phyloP scores from a whole-genome alignment of 225 moss, liverwort and hornwort species.

The Lunularia cruciata region DNA sequence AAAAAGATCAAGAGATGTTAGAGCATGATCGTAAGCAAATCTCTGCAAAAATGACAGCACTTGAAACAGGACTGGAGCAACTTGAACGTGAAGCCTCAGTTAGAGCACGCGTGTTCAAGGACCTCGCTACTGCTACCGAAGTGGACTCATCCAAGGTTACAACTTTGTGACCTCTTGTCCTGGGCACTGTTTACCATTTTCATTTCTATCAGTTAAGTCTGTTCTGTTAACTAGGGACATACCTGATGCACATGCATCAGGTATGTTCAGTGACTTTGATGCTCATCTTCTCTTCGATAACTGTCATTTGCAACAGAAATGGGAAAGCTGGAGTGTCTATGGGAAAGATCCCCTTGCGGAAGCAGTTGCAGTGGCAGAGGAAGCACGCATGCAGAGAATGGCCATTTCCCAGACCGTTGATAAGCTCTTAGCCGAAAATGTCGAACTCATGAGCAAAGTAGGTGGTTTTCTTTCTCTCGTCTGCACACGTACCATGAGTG shows the following conservation, averaged over 20 bases:
- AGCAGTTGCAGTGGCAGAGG: constrained; percentile 34
- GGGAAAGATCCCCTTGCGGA: constrained; percentile 30
- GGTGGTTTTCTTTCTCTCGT: background rate
- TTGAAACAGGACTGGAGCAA: constrained; percentile 19
- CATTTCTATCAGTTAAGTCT: no score
- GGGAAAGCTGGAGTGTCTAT: constrained; percentile 29
- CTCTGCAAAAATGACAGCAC: constrained; percentile 19
- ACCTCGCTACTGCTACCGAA: constrained; percentile 20
- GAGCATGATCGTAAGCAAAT: constrained; percentile 17
- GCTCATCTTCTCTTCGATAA: background rate
- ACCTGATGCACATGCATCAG: no score
- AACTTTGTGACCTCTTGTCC: background rate
- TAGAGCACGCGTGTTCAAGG: constrained; percentile 15
- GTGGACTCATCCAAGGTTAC: constrained; percentile 13
- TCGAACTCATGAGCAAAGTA: constrained; percentile 24
- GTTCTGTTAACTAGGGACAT: no score
- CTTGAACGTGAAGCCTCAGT: constrained; percentile 26
- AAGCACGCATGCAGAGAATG: constrained; percentile 29
- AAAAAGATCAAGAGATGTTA: constrained; percentile 10
- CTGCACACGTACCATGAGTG: background rate
- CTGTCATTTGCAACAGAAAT: constrained; percentile 15
- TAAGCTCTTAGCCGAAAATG: constrained; percentile 31
- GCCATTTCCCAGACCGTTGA: constrained; percentile 27
- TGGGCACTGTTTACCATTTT: background rate
- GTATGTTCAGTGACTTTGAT: background rate